Percentiles rank a stretch among this genome's conserved stretches.
These are phyloP conservation scores for Solanum virginianum DNA, from an alignment of 257 asterid species.

Conservation along the genomic window DNA sequence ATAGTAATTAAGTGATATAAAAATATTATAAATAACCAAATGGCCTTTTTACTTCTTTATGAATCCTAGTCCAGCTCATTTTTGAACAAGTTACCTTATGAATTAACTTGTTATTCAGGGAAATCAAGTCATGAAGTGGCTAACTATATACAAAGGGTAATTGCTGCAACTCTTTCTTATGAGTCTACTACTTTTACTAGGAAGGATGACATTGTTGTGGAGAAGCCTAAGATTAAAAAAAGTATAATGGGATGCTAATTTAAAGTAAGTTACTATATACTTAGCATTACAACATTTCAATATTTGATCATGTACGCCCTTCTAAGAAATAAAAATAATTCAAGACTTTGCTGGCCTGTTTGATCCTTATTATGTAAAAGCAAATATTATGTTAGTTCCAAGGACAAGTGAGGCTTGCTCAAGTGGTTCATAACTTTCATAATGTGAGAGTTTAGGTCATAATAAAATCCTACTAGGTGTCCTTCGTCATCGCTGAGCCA, in stretches of 20 bases:
- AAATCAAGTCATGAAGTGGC: slow-evolving; percentile 29
- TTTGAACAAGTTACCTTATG: slow-evolving; percentile 14
- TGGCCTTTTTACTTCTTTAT: slow-evolving; percentile 19
- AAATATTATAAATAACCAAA: no score
- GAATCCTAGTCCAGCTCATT: slow-evolving; percentile 27
- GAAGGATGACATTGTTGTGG: slow-evolving; percentile 21
- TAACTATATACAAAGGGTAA: slow-evolving; percentile 21
- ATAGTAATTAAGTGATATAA: no score
- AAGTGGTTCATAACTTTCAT: background rate
- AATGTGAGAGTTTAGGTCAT: no score
- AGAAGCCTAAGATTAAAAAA: slow-evolving; percentile 2
- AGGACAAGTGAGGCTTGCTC: background rate
- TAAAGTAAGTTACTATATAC: background rate
- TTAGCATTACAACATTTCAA: background rate
- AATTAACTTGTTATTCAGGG: slow-evolving; percentile 15
- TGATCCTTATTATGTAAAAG: background rate
- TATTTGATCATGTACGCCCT: background rate
- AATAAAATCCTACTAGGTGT: no score
- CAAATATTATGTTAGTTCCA: background rate
- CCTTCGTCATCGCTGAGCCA: no score
- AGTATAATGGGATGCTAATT: slow-evolving; percentile 18
- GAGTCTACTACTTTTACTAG: slow-evolving; percentile 22
- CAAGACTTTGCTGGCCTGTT: background rate
- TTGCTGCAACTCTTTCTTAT: slow-evolving; percentile 21
- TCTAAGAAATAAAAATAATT: background rate